These are phyloP conservation scores for Aspergillus piperis DNA, from an alignment of 2,329 filamentous ascomycete species.

Conservation along the genomic window DNA sequence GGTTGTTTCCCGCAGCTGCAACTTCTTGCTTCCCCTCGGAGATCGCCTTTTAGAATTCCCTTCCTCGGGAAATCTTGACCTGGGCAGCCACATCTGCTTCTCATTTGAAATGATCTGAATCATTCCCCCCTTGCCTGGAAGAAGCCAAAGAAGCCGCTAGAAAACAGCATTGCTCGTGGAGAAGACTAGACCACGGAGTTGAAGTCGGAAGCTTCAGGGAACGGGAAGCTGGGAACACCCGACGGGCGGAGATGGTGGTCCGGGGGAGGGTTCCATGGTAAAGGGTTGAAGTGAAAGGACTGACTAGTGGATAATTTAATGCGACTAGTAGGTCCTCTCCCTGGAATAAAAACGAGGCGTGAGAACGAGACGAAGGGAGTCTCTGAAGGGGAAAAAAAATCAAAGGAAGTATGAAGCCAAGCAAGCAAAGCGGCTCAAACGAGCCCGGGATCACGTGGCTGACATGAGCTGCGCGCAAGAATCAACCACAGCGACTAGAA, in stretches of 20 bases:
- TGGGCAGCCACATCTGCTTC: not conserved
- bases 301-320: too few relatives aligned
- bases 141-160: not conserved
- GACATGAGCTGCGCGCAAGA: not conserved
- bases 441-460: slow-evolving; percentile 7
- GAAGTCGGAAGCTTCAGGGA: not conserved
- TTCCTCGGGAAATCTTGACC: not conserved
- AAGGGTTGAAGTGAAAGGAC: not conserved
- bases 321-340: not conserved
- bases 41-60: not conserved
- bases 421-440: slow-evolving; percentile 1
- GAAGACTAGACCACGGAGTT: not conserved
- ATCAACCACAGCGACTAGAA: not conserved
- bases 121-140: not conserved
- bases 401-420: not conserved
- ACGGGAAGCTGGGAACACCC: not conserved
- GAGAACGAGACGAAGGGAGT: not conserved
- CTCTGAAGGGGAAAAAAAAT: not conserved
- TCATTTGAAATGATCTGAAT: not conserved
- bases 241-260: not conserved
- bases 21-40: not conserved
- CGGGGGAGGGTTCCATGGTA: not conserved
- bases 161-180: not conserved
- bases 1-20: not conserved
- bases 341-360: too few relatives aligned